Evolutionary conservation across 1,139 yeast genomes (phyloP).

Genomic region (Suhomyces panamericanus): DNA sequence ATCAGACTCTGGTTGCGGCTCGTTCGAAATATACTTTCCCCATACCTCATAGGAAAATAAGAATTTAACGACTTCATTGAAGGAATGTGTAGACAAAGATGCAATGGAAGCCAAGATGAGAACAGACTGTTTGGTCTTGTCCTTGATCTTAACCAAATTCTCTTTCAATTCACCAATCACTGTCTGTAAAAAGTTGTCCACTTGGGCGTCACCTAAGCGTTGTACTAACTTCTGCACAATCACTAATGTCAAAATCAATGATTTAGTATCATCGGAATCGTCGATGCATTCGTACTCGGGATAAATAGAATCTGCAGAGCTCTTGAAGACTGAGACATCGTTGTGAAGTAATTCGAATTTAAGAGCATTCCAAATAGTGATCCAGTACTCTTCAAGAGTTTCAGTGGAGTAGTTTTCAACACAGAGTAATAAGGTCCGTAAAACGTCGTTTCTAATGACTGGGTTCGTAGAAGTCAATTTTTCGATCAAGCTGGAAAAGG

Average conservation of each 20-base stretch:
- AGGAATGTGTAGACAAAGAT: conserved; percentile 35
- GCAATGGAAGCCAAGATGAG: conserved; percentile 60
- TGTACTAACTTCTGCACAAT: conserved; percentile 46
- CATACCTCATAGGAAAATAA: conserved; percentile 36
- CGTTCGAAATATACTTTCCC: conserved; percentile 38
- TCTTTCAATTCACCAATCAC: conserved; percentile 59
- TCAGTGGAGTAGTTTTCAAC: conserved; percentile 51
- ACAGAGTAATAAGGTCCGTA: conserved; percentile 61
- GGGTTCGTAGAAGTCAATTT: conserved; percentile 84
- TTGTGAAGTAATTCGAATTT: conserved; percentile 85
- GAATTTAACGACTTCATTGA: conserved; percentile 45
- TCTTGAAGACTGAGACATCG: conserved; percentile 43
- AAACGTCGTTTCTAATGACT: conserved; percentile 71
- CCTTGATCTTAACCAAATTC: conserved; percentile 49
- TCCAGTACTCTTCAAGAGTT: conserved; percentile 60
- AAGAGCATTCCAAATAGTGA: conserved; percentile 80
- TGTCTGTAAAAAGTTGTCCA: conserved; percentile 36
- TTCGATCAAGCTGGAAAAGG: conserved; percentile 76
- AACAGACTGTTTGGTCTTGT: conserved; percentile 62
- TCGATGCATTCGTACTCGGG: conserved; percentile 35
- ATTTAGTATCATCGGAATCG: conserved; percentile 41
- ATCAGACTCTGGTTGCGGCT: conserved; percentile 13
- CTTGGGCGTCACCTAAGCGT: conserved; percentile 31
- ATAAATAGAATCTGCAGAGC: conserved; percentile 26
- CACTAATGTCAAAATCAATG: conserved; percentile 48